Evolutionary conservation across 495 filamentous ascomycete genomes (phyloP), one percentile per base, ranked within the genome.

Genomic region (Trichoderma reesei): DNA sequence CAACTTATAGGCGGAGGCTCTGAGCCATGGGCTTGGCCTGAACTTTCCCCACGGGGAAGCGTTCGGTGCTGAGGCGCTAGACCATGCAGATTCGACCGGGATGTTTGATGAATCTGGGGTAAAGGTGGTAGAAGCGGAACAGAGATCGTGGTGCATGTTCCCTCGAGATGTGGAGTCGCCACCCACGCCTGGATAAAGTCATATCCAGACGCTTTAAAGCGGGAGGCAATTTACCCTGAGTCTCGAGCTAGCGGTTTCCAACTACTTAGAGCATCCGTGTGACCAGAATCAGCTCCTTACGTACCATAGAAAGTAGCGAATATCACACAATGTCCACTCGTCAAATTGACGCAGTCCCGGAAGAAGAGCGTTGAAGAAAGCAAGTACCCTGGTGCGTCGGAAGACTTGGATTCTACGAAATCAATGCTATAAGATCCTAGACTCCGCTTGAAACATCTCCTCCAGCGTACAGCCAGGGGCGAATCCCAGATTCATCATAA

Each of bases 401-500:
- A 18, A 18, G 5, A 48, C 20, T 18, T 48, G 44, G 44, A 13
- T 36, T 56, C 51, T 56, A 56, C 4, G 16, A 44, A 14, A 31
- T 42, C 11, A 14, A 46, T 8, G 41, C 33, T 26, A 37, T 38
- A 18, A 48, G 44, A 18, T 31, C 5, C 59, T 41, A 41, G 67
- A 68, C 9, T 65, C 68, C 34, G 63, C 59, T 3, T 68, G 61
- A 33, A 66, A 64, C 4, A 76, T 69, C 38, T 76, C 73, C 3
- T 65, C 59, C 6, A 73, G 63, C 41, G 74, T 69, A 18, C 71
- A 72, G 0, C 69, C 72, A 1, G 73, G 73, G 7, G 82, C 74
- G 69, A 86, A 85, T 1, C 85, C 85, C 37, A 87, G 82, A 64
- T 87, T 85, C 65, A 79, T 79, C 66, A 87, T 75, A 44, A 75